These are phyloP conservation scores for Fusarium coicis DNA, from an alignment of 2,329 filamentous ascomycete species.

Conservation along the genomic window DNA sequence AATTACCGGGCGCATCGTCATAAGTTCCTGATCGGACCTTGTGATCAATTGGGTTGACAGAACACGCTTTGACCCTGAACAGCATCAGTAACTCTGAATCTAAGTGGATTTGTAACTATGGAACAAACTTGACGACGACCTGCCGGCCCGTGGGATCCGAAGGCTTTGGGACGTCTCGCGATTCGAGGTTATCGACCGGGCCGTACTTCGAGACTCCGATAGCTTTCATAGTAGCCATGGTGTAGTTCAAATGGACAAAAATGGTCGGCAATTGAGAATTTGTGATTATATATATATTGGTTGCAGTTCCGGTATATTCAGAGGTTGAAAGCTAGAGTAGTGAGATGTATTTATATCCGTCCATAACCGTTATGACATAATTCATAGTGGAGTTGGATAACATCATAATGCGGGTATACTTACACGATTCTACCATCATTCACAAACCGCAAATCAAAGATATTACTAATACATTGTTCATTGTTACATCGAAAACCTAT, in stretches of 20 bases:
- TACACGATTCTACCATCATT: neutral
- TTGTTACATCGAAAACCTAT: neutral
- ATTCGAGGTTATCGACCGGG: neutral
- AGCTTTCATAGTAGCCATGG: neutral
- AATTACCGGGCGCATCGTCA: neutral
- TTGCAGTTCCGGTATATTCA: neutral
- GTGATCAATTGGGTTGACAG: neutral
- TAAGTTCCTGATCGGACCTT: neutral
- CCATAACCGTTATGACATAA: neutral
- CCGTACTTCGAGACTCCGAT: neutral
- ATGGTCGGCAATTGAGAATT: neutral
- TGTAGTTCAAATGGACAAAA: neutral
- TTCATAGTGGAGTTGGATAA: neutral
- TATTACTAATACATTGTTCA: no score
- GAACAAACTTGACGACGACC: neutral
- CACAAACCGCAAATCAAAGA: no score
- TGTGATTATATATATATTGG: rapidly evolving
- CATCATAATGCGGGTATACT: neutral
- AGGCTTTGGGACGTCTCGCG: neutral
- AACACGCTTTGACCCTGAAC: neutral
- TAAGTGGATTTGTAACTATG: rapidly evolving
- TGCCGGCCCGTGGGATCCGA: neutral
- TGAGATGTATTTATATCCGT: neutral
- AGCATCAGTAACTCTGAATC: neutral
- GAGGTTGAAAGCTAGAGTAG: neutral